Conservation (phyloP, 2,329 filamentous ascomycete genomes). For the Phoma sp. region DNA sequence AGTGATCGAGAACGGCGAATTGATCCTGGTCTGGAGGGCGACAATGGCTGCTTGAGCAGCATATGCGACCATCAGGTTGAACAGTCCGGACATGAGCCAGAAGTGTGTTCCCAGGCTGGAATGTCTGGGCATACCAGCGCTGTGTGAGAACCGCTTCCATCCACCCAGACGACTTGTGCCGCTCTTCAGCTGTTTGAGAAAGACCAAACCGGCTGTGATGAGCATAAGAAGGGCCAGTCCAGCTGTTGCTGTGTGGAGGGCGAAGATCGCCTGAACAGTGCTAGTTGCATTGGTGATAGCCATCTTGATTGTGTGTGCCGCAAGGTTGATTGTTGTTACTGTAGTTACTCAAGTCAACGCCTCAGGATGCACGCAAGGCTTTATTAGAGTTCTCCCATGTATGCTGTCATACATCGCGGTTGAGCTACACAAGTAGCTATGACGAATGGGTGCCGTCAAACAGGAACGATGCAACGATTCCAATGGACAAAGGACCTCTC, state of each 20-base stretch:
- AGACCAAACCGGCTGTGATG: conserved; percentile 14
- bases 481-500: conserved; percentile 2
- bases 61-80: conserved; percentile 24
- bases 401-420: conserved; percentile 13
- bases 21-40: conserved; percentile 19
- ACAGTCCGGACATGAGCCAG: conserved; percentile 24
- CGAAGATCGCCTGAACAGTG: conserved; percentile 26
- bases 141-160: conserved; percentile 14
- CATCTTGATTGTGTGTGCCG: conserved; percentile 5
- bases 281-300: conserved; percentile 21
- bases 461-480: background rate
- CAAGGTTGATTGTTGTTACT: background rate
- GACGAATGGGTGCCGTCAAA: conserved; percentile 9
- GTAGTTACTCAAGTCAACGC: background rate
- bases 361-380: background rate
- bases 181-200: conserved; percentile 19
- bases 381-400: conserved; percentile 1
- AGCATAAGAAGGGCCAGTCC: conserved; percentile 18
- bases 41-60: conserved; percentile 23
- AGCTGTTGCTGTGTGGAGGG: conserved; percentile 25
- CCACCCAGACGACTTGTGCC: conserved; percentile 15
- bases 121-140: conserved; percentile 5
- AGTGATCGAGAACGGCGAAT: conserved; percentile 23
- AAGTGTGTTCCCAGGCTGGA: conserved; percentile 21
- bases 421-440: conserved; percentile 9